phyloP scores from a whole-genome alignment of 2,329 filamentous ascomycete species.

The Aureobasidium sp. region DNA sequence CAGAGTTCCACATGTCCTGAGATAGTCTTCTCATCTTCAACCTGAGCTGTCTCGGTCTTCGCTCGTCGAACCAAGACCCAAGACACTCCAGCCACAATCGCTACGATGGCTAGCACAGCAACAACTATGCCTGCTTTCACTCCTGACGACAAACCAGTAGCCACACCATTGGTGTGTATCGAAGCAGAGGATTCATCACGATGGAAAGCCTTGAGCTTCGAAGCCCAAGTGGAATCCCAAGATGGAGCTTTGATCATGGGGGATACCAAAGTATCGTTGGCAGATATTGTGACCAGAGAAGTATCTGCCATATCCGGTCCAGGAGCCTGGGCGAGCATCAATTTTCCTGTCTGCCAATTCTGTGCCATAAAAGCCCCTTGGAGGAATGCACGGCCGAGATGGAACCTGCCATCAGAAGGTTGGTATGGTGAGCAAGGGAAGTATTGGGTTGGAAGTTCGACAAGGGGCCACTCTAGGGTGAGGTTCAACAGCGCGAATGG shows the following conservation, averaged over 20 bases:
- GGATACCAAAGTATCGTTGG: conserved; percentile 8
- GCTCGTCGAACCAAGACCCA: not conserved
- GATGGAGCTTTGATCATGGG: conserved; percentile 12
- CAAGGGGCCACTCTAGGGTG: not conserved
- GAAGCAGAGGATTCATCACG: not conserved
- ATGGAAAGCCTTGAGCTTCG: not conserved
- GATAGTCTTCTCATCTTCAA: not conserved
- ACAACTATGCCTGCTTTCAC: conserved; percentile 33
- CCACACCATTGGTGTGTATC: not conserved
- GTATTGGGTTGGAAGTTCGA: not conserved
- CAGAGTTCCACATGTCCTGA: not conserved
- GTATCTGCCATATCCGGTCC: not conserved
- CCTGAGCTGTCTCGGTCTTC: not conserved
- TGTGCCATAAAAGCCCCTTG: not conserved
- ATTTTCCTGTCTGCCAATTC: not conserved
- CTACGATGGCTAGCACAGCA: conserved; percentile 23
- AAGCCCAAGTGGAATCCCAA: not conserved
- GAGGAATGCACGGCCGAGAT: conserved; percentile 9
- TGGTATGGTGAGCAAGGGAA: conserved; percentile 1
- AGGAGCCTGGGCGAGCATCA: conserved; percentile 4
- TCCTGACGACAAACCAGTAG: conserved; percentile 22
- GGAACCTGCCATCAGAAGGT: not conserved
- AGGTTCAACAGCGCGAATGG: conserved; percentile 7
- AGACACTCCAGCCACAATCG: not conserved
- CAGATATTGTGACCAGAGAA: not conserved